Evolutionary conservation across 106 monocot species (phyloP), one percentile per base, ranked within the genome.

Genomic region (Dioscorea alata): DNA sequence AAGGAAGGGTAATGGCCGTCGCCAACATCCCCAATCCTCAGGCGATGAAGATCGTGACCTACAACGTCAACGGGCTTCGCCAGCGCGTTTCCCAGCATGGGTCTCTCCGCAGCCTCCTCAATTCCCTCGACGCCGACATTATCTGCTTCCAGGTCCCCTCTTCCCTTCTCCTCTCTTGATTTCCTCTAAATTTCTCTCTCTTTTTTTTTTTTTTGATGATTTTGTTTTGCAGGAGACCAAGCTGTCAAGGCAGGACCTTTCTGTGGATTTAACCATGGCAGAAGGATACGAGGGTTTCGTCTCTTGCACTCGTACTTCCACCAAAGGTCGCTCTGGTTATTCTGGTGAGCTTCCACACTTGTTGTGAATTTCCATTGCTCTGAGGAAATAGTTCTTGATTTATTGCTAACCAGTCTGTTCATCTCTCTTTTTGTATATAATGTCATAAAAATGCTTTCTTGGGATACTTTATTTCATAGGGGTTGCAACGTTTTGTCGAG

Each of bases 51-150:
- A 89, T 97, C 66, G 96, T 97, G 63, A 89, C 92, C 20, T 97
- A 87, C 81, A 97, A 97, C 71, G 92, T 97, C 31, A 97, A 97
- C 77, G 97, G 97, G 24, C 79, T 97, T 66, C 63, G 97, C 76
- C 86, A 69, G 65, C 89, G 97, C 50, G 92, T 97, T n/a, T 71
- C 86, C 19, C 97, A 97, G 82, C 81, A 92, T 52, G 92, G 92
- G 23, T 89, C 92, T 51, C 92, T 97, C 69, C 89, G 80, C 71
- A 82, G 79, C 54, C 97, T 97, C 71, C 97, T 97, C 84, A 76
- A 86, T 49, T 84, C 97, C 69, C 92, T 92, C 73, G 89, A 97
- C 54, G 97, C 92, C 61, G 89, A 97, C 78, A 92, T 97, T 74
- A 84, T 97, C 75, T 97, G 97, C 80, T 82, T 97, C 66, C 97